phyloP scores from a whole-genome alignment of 2,329 filamentous ascomycete genomes.

The Plenodomus lindquistii region DNA sequence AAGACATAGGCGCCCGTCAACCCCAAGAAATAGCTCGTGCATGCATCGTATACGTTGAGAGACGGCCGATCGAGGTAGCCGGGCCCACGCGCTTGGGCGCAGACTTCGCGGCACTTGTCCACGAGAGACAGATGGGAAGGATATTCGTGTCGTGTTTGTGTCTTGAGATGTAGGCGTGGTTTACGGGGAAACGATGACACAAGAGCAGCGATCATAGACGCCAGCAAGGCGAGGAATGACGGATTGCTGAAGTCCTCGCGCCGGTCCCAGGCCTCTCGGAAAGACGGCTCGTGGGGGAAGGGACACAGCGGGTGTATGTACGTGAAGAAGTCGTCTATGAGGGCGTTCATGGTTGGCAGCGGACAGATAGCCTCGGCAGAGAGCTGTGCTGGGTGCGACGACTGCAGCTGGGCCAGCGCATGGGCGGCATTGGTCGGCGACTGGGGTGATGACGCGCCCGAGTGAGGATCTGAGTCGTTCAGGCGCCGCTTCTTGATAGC shows the following conservation, averaged over 20 bases:
- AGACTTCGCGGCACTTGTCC: constrained; percentile 71
- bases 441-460: constrained; percentile 50
- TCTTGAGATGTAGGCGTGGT: constrained; percentile 70
- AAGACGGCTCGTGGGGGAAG: constrained; percentile 79
- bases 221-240: constrained; percentile 70
- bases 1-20: constrained; percentile 69
- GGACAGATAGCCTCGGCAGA: constrained; percentile 73
- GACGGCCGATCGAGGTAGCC: constrained; percentile 58
- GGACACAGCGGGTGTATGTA: constrained; percentile 78
- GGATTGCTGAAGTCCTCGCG: constrained; percentile 69
- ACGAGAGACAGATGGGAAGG: constrained; percentile 71
- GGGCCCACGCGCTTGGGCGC: constrained; percentile 67
- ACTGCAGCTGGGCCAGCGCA: constrained; percentile 55
- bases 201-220: constrained; percentile 74
- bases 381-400: constrained; percentile 50
- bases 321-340: constrained; percentile 82
- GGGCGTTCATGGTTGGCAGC: constrained; percentile 66
- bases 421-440: constrained; percentile 59
- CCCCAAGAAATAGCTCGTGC: constrained; percentile 76
- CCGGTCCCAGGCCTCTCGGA: constrained; percentile 68
- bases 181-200: constrained; percentile 77
- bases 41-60: constrained; percentile 65
- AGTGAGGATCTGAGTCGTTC: constrained; percentile 48
- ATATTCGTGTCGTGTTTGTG: constrained; percentile 67
- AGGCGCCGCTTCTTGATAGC: constrained; percentile 65